Evolutionary conservation across 2,329 filamentous ascomycete genomes (phyloP).

Genomic region (Penicillium sp.): DNA sequence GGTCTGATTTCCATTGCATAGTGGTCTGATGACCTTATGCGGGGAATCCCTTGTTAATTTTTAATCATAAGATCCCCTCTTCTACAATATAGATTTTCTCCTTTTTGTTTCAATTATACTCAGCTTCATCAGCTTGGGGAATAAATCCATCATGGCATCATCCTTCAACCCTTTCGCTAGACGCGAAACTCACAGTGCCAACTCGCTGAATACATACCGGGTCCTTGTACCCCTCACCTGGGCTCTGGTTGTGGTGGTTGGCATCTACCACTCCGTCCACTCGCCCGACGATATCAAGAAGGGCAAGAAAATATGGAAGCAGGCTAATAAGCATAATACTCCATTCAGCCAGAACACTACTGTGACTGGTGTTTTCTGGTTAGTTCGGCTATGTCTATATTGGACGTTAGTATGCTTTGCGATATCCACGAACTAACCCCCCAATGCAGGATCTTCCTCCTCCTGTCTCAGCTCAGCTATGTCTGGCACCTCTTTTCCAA

Average conservation of each 20-base stretch:
- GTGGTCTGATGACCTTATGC: conserved; percentile 2
- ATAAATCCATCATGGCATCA: conserved; percentile 10
- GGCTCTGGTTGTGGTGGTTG: conserved; percentile 67
- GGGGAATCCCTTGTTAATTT: not conserved
- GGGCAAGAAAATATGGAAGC: conserved; percentile 68
- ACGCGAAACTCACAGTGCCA: conserved; percentile 62
- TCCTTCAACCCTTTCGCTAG: conserved; percentile 69
- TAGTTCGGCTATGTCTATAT: conserved; percentile 17
- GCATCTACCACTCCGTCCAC: conserved; percentile 70
- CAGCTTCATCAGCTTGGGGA: not conserved
- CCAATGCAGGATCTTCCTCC: conserved; percentile 62
- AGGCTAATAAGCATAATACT: conserved; percentile 64
- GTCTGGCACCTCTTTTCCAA: conserved; percentile 71
- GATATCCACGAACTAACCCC: not conserved
- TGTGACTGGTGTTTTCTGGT: conserved; percentile 73
- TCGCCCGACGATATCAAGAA: conserved; percentile 61
- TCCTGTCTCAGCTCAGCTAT: conserved; percentile 73
- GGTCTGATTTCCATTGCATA: not conserved
- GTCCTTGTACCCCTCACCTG: conserved; percentile 71
- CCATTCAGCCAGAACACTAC: conserved; percentile 71
- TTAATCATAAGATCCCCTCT: conserved; percentile 2
- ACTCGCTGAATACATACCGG: conserved; percentile 69
- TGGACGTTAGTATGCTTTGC: not conserved
- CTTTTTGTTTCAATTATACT: not conserved
- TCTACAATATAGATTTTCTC: not conserved